Evolutionary conservation across 768 basidiomycete species (phyloP).

Genomic region (Suillus bovinus): DNA sequence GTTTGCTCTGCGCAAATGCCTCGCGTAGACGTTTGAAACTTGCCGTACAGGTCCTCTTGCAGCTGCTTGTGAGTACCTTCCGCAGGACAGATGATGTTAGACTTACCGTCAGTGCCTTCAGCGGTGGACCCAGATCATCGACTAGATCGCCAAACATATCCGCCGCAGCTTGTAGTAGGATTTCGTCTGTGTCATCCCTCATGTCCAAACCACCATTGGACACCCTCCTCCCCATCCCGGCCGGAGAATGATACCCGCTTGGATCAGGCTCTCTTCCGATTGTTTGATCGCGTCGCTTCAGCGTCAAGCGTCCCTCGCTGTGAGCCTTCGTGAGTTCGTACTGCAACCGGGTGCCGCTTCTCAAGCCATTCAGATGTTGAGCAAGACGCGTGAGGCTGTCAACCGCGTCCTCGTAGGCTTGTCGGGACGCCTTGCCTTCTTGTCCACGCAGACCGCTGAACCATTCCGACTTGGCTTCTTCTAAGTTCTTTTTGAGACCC

Average conservation of each 20-base stretch:
- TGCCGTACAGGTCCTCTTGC: constrained; percentile 57
- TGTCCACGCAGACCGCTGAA: constrained; percentile 33
- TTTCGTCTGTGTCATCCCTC: constrained; percentile 45
- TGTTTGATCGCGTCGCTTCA: constrained; percentile 25
- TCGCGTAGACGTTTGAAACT: constrained; percentile 66
- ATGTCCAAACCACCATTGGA: constrained; percentile 34
- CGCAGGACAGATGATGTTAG: constrained; percentile 5
- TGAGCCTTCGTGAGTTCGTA: constrained; percentile 74
- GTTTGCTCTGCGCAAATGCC: constrained; percentile 52
- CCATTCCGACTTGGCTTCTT: constrained; percentile 89
- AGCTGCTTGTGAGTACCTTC: background rate
- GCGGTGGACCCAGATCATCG: constrained; percentile 76
- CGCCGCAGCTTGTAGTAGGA: constrained; percentile 51
- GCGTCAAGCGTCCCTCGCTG: constrained; percentile 42
- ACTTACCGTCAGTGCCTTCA: constrained; percentile 72
- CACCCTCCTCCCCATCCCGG: constrained; percentile 23
- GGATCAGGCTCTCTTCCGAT: constrained; percentile 18
- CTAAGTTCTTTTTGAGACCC: constrained; percentile 80
- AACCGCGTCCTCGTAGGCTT: constrained; percentile 84
- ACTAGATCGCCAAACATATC: constrained; percentile 77
- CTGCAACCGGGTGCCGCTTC: constrained; percentile 83
- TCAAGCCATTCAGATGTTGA: constrained; percentile 89
- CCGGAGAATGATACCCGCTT: constrained; percentile 9
- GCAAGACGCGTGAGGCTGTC: constrained; percentile 86
- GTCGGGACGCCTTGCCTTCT: constrained; percentile 34